These are phyloP conservation scores for Tetracladium maxilliforme DNA, from an alignment of 2,329 filamentous ascomycete species.

Conservation along the genomic window DNA sequence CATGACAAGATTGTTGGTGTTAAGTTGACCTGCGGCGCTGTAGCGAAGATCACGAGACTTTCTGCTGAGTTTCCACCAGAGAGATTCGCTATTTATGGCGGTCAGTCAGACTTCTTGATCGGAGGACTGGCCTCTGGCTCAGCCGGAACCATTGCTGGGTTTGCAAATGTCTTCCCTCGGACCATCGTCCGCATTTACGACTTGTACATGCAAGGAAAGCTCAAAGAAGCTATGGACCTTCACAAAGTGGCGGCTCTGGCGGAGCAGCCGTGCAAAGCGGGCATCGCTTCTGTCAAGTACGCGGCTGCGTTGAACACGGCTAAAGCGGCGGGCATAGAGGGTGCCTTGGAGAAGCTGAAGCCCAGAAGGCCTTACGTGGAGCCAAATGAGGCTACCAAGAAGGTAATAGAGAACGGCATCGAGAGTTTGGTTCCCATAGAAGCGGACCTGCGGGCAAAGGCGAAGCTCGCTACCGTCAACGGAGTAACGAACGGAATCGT, in stretches of 20 bases:
- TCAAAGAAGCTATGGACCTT: constrained; percentile 31
- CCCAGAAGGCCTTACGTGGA: constrained; percentile 33
- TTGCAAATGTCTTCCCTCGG: constrained; percentile 41
- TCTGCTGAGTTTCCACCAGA: constrained; percentile 24
- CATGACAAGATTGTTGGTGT: constrained; percentile 36
- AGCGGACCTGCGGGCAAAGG: constrained; percentile 9
- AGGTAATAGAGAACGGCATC: constrained; percentile 23
- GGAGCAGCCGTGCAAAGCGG: constrained; percentile 34
- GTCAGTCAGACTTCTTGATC: constrained; percentile 42
- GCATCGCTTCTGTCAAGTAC: constrained; percentile 38
- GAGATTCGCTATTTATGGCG: constrained; percentile 39
- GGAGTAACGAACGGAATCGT: no score
- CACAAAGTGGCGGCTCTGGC: constrained; percentile 35
- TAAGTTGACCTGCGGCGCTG: constrained; percentile 37
- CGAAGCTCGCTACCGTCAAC: no score
- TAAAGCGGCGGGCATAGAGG: constrained; percentile 30
- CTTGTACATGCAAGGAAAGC: constrained; percentile 28
- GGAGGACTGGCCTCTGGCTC: constrained; percentile 35
- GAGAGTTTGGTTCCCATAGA: constrained; percentile 23
- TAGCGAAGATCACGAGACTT: constrained; percentile 37
- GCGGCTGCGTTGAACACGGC: constrained; percentile 34
- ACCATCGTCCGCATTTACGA: constrained; percentile 30
- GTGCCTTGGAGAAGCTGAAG: constrained; percentile 28
- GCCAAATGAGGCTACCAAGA: constrained; percentile 24
- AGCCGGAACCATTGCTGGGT: constrained; percentile 39